Evolutionary conservation across 306 rosid genomes (phyloP).

Genomic region (Lithocarpus polystachyus): DNA sequence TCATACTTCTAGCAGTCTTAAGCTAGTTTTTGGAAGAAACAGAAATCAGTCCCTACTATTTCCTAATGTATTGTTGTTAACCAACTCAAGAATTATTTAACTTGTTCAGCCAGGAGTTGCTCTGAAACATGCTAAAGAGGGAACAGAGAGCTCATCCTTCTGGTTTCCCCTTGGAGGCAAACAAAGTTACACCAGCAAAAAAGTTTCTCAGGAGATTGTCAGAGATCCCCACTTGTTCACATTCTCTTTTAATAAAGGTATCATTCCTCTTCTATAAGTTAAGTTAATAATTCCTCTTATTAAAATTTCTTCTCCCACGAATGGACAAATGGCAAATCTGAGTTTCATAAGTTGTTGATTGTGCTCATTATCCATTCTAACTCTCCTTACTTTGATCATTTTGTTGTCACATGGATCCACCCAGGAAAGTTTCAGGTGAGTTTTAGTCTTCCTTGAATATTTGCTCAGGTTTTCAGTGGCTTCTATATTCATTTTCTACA

Average conservation of each 20-base stretch:
- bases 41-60: conserved; percentile 5
- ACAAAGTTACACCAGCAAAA: conserved; percentile 75
- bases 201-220: conserved; percentile 52
- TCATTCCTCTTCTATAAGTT: conserved; percentile 3
- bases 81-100: conserved; percentile 24
- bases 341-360: conserved; percentile 11
- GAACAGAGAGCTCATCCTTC: conserved; percentile 96
- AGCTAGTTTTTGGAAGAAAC: background rate
- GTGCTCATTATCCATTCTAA: conserved; percentile 38
- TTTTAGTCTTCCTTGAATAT: background rate
- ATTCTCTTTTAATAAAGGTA: conserved; percentile 78
- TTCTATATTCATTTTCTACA: conserved; percentile 25
- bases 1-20: background rate
- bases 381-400: conserved; percentile 29
- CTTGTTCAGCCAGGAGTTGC: conserved; percentile 83
- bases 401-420: conserved; percentile 40
- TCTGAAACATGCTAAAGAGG: conserved; percentile 90
- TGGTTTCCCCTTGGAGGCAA: conserved; percentile 97
- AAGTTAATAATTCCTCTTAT: background rate
- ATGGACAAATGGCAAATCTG: conserved; percentile 9
- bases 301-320: background rate
- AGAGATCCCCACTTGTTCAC: conserved; percentile 91
- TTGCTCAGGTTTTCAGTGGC: conserved; percentile 14
- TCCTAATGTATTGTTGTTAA: conserved; percentile 2
- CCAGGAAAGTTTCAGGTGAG: conserved; percentile 96